Evolutionary conservation across 306 rosid genomes (phyloP), one percentile per base, ranked within the genome.

Genomic region (Senna tora): DNA sequence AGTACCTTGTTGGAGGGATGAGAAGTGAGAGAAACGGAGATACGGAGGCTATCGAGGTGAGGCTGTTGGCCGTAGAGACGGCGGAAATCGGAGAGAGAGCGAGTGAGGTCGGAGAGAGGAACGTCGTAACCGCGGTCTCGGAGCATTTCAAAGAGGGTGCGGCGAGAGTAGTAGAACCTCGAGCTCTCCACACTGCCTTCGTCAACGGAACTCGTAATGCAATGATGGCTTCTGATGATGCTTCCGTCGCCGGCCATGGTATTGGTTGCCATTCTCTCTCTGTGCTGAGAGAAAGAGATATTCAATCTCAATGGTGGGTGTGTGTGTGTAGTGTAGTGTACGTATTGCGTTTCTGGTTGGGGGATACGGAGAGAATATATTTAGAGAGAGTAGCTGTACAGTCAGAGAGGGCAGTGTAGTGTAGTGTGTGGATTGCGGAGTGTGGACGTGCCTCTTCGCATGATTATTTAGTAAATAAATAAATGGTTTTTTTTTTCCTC

Each of bases 81-180:
- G 5, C 73, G 85, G 60, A 84, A 87, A 6, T 79, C 79, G 2
- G 32, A 1, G n/a, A 84, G 78, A 0, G 91, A 62, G 22, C 64
- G 75, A 64, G 76, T 38, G 19, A 87, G 74, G 13, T 84, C 84
- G 0, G 77, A 36, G 20, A 58, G 59, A 1, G 75, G 41, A 17
- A 87, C 88, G n/a, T 42, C 74, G 74, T 82, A 87, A 60, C 91
- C 85, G 54, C 88, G 77, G 49, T 82, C 91, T 0, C 5, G 43
- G 4, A 87, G 87, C 91, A 87, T 84, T 16, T 87, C 88, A 46
- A 70, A 7, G 19, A 68, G 65, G 16, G 87, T 87, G 39, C 38
- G 67, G 11, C 82, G 80, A 9, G 66, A 64, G 28, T 57, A 19
- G 58, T 38, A 87, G 82, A 67, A 84, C 4, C 88, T 74, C 15